phyloP scores from a whole-genome alignment of 441 rosid species.

The Isatis lusitanica region DNA sequence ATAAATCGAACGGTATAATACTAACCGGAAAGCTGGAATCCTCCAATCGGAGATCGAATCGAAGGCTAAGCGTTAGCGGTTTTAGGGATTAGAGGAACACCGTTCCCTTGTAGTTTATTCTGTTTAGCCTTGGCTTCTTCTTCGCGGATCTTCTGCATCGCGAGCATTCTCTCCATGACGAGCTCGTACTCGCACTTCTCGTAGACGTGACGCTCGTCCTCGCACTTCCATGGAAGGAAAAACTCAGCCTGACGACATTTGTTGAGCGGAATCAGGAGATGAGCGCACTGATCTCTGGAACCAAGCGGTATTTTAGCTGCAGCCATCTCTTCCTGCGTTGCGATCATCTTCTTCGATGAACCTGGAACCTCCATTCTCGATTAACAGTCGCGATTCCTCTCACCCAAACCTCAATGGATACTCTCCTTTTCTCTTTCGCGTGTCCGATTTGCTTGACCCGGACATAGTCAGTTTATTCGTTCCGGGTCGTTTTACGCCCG shows the following conservation, averaged over 20 bases:
- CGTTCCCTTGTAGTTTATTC: constrained; percentile 39
- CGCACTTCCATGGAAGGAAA: constrained; percentile 96
- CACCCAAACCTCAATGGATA: constrained; percentile 7
- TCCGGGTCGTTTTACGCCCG: constrained; percentile 4
- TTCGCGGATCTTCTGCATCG: constrained; percentile 96
- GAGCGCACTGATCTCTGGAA: constrained; percentile 93
- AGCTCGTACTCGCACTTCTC: constrained; percentile 99
- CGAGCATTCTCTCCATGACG: constrained; percentile 92
- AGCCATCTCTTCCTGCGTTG: constrained; percentile 89
- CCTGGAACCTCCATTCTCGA: constrained; percentile 68
- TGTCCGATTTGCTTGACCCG: constrained; percentile 24
- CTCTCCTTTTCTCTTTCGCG: neutral
- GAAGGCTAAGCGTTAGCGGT: constrained; percentile 68
- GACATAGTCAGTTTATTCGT: neutral
- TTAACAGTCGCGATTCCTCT: constrained; percentile 12
- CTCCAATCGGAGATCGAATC: constrained; percentile 5
- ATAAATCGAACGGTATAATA: neutral
- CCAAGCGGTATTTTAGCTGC: constrained; percentile 70
- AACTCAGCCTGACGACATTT: constrained; percentile 92
- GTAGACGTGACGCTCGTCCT: constrained; percentile 82
- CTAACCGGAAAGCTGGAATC: constrained; percentile 36
- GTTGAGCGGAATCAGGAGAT: constrained; percentile 88
- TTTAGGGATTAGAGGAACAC: constrained; percentile 71
- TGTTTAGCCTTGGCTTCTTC: constrained; percentile 64
- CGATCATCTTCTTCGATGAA: constrained; percentile 96